phyloP scores from a whole-genome alignment of 2,329 filamentous ascomycete genomes.

The Penicillium sp. region DNA sequence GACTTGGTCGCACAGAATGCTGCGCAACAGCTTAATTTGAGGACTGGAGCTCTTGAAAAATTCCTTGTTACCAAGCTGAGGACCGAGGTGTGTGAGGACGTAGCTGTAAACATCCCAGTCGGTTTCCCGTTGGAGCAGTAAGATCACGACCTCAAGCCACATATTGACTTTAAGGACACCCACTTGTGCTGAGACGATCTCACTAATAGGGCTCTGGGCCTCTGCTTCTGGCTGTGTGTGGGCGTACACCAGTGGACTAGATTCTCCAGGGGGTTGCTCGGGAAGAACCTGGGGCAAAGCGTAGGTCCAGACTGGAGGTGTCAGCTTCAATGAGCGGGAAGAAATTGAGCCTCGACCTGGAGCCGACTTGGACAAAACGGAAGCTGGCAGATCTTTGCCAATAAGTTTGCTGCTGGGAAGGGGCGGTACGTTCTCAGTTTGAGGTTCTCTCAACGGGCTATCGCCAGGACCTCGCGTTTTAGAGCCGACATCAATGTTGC shows the following conservation, averaged over 20 bases:
- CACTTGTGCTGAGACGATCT: constrained; percentile 31
- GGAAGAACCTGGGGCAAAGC: constrained; percentile 55
- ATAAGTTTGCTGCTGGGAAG: constrained; percentile 31
- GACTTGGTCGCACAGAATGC: constrained; percentile 78
- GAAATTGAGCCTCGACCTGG: constrained; percentile 34
- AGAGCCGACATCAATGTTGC: constrained; percentile 57
- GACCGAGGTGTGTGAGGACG: constrained; percentile 78
- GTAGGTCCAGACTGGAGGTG: constrained; percentile 58
- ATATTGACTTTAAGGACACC: constrained; percentile 59
- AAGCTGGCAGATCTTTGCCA: constrained; percentile 32
- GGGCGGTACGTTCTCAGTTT: constrained; percentile 37
- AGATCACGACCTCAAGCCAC: constrained; percentile 77
- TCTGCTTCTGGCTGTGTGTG: constrained; percentile 44
- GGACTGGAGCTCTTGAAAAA: constrained; percentile 74
- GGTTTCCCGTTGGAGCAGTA: constrained; percentile 70
- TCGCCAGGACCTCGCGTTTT: constrained; percentile 44
- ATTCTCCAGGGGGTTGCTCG: constrained; percentile 50
- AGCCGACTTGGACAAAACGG: constrained; percentile 31
- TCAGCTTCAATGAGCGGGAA: constrained; percentile 37
- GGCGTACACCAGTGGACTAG: constrained; percentile 55
- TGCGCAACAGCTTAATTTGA: constrained; percentile 74
- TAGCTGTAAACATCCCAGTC: constrained; percentile 96
- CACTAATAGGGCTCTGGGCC: constrained; percentile 27
- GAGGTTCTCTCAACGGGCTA: constrained; percentile 39
- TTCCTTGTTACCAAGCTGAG: constrained; percentile 86